A percentile compares a stretch with the other conserved stretches of the same genome.
Conservation (phyloP, 2,329 filamentous ascomycete genomes). For the Annulohypoxylon truncatum region DNA sequence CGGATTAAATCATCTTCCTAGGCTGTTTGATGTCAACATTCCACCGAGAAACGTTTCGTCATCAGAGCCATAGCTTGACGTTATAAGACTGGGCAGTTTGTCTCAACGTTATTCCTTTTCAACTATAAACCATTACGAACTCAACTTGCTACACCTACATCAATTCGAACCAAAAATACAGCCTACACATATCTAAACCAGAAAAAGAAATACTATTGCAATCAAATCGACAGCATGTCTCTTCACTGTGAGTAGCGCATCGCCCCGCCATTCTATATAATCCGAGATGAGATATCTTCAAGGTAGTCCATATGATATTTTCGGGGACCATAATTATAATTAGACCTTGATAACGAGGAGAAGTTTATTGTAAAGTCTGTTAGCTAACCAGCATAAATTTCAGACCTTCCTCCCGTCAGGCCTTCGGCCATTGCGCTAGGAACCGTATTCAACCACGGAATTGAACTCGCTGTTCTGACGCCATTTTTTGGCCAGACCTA, state of each 20-base stretch:
- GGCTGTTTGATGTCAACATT: slow-evolving; percentile 9
- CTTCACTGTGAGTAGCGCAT: slow-evolving; percentile 64
- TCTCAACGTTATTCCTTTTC: slow-evolving; percentile 20
- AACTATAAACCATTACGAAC: slow-evolving; percentile 8
- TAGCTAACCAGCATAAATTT: slow-evolving; percentile 15
- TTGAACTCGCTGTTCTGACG: slow-evolving; percentile 86
- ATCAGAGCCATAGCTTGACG: slow-evolving; percentile 34
- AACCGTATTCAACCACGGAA: slow-evolving; percentile 93
- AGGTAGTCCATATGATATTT: neutral
- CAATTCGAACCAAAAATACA: neutral
- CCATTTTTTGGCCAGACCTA: slow-evolving; percentile 96
- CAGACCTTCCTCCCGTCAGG: slow-evolving; percentile 82
- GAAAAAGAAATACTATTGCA: slow-evolving; percentile 16
- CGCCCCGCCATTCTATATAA: neutral
- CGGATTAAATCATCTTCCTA: slow-evolving; percentile 33
- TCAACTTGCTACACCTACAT: slow-evolving; percentile 7
- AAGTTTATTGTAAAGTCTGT: neutral
- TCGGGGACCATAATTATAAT: neutral
- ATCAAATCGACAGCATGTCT: slow-evolving; percentile 61
- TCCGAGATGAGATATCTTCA: neutral
- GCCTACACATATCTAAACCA: neutral
- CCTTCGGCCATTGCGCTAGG: slow-evolving; percentile 97
- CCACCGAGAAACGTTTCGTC: slow-evolving; percentile 28
- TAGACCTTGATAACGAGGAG: neutral
- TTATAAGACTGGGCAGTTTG: slow-evolving; percentile 38